phyloP scores from a whole-genome alignment of 2,329 filamentous ascomycete genomes.

The Gaeumannomyces tritici region DNA sequence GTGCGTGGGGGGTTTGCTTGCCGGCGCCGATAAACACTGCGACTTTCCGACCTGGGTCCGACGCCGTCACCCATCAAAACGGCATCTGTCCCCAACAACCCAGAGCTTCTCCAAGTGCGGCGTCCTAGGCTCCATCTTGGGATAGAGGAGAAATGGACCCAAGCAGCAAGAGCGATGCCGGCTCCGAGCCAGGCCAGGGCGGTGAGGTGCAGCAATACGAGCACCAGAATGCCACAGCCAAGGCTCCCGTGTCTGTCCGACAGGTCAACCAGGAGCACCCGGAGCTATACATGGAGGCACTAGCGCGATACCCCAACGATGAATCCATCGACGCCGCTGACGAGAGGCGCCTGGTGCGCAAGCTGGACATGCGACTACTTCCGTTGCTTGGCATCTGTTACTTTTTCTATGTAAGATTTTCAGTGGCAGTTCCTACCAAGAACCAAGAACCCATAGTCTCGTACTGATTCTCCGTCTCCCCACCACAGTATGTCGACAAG shows the following conservation, averaged over 20 bases:
- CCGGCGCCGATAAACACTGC: constrained; percentile 1
- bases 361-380: constrained; percentile 26
- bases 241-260: neutral
- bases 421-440: too few relatives aligned
- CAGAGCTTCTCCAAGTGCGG: neutral
- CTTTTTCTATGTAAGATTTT: constrained; percentile 26
- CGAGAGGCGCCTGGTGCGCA: constrained; percentile 23
- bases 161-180: neutral
- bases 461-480: neutral
- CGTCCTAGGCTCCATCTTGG: neutral
- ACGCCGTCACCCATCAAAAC: neutral
- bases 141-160: neutral
- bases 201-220: neutral
- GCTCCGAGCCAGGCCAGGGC: neutral
- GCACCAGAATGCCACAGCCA: neutral
- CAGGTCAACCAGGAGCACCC: constrained; percentile 13
- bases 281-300: constrained; percentile 23
- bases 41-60: neutral
- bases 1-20: neutral
- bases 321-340: constrained; percentile 23
- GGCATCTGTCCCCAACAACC: neutral
- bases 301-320: constrained; percentile 25
- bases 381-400: constrained; percentile 28
- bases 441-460: neutral
- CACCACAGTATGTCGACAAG: constrained; percentile 22